Percentiles rank a stretch among this genome's conserved stretches.
Conservation (phyloP, 2,329 filamentous ascomycete species). For the Trichoderma endophyticum region DNA sequence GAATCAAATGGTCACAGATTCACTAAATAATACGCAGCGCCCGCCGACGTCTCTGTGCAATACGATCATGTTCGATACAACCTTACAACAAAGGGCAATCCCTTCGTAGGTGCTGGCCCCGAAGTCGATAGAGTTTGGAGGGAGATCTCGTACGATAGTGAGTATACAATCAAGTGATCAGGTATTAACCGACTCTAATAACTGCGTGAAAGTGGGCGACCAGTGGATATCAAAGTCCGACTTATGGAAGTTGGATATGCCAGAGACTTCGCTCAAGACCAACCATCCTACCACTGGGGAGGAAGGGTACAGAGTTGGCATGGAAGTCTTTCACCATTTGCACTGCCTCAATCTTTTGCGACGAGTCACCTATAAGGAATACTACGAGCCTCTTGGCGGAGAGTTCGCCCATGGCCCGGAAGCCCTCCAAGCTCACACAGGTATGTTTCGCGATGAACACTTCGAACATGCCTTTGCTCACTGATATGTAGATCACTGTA, state of each 20-base stretch:
- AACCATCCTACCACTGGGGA: neutral
- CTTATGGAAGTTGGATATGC: neutral
- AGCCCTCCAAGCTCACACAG: neutral
- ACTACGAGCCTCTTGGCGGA: neutral
- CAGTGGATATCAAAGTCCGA: neutral
- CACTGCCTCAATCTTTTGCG: neutral
- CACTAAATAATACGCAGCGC: neutral
- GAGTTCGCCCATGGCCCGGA: neutral
- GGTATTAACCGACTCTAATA: neutral
- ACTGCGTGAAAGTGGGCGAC: neutral
- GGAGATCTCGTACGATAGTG: neutral
- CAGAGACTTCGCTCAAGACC: neutral
- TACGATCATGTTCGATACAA: neutral
- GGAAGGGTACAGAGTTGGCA: slow-evolving; percentile 3
- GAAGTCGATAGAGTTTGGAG: neutral
- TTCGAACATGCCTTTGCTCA: neutral
- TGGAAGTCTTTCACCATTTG: neutral
- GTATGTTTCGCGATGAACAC: neutral
- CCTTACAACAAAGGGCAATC: neutral
- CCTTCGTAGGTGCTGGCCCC: neutral
- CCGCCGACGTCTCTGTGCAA: neutral
- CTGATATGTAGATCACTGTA: neutral
- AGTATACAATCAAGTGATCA: neutral
- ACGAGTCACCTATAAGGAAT: neutral
- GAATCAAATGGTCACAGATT: neutral